phyloP scores from a whole-genome alignment of 495 filamentous ascomycete genomes.

The Penicillium herquei region DNA sequence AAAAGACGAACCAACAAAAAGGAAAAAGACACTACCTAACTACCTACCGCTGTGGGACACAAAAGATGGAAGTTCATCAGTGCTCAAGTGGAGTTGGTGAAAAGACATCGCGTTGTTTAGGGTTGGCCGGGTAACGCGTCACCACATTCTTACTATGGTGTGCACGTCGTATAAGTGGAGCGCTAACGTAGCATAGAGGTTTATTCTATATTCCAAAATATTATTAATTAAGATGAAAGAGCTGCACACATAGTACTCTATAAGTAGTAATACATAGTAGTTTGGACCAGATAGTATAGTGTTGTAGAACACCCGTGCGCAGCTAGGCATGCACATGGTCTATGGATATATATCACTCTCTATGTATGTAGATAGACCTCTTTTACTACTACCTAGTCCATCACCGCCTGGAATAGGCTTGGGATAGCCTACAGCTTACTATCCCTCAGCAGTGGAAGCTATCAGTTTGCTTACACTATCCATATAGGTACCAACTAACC shows the following conservation, averaged over 20 bases:
- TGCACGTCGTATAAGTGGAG: no score
- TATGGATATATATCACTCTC: no score
- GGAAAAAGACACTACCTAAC: slow-evolving; percentile 12
- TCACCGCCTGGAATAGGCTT: neutral
- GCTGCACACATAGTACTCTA: no score
- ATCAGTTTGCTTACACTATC: no score
- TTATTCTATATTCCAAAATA: neutral
- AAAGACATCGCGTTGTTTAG: slow-evolving; percentile 4
- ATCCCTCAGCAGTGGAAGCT: no score
- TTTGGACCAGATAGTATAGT: no score
- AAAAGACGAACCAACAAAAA: slow-evolving; percentile 4
- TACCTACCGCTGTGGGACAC: slow-evolving; percentile 21
- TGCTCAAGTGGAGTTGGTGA: slow-evolving; percentile 12
- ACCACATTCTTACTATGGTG: slow-evolving; percentile 6
- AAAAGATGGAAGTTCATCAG: slow-evolving; percentile 8
- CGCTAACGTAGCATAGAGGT: no score
- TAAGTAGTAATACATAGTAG: no score
- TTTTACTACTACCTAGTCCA: neutral
- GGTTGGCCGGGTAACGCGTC: slow-evolving; percentile 36
- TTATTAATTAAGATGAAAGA: neutral
- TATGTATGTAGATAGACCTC: no score
- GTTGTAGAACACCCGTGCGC: no score
- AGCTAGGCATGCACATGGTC: no score
- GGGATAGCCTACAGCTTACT: neutral
- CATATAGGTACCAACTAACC: no score